These are phyloP conservation scores for Gamarada debralockiae DNA, from an alignment of 495 filamentous ascomycete genomes.

Conservation along the genomic window DNA sequence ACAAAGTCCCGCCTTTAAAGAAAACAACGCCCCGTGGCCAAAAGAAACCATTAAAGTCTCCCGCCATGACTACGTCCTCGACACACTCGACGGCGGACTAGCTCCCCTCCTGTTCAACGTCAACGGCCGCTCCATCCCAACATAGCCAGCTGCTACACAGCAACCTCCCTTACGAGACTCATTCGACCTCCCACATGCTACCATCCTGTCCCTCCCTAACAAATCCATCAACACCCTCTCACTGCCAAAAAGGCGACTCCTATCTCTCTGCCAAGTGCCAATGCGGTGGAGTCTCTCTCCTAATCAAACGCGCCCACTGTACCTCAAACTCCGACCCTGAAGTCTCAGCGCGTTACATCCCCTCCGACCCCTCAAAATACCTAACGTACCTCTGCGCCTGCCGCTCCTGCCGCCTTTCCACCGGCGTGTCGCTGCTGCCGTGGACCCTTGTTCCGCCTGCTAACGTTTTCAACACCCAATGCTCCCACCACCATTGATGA, in stretches of 20 bases:
- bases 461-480: constrained; percentile 1
- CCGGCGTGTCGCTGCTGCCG: constrained; percentile 2
- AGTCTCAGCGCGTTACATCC: not conserved
- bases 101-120: not conserved
- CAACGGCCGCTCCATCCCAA: constrained; percentile 4
- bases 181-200: constrained; percentile 1
- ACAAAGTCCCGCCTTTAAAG: not conserved
- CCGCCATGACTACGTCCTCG: constrained; percentile 3
- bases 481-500: no score
- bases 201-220: not conserved
- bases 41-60: constrained; percentile 1
- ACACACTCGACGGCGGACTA: constrained; percentile 8
- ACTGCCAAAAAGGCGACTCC: not conserved
- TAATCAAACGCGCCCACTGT: constrained; percentile 6
- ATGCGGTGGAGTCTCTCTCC: constrained; percentile 5
- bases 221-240: not conserved
- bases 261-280: constrained; percentile 9
- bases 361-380: constrained; percentile 6
- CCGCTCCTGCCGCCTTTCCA: constrained; percentile 6
- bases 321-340: not conserved
- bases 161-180: not conserved
- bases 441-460: not conserved
- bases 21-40: not conserved
- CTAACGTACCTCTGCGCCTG: constrained; percentile 4
- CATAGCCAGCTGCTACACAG: not conserved